Percentiles rank a stretch among this genome's conserved stretches.
Evolutionary conservation across 1,284 basidiomycete species (phyloP).

Genomic region (Porodaedalea pini): DNA sequence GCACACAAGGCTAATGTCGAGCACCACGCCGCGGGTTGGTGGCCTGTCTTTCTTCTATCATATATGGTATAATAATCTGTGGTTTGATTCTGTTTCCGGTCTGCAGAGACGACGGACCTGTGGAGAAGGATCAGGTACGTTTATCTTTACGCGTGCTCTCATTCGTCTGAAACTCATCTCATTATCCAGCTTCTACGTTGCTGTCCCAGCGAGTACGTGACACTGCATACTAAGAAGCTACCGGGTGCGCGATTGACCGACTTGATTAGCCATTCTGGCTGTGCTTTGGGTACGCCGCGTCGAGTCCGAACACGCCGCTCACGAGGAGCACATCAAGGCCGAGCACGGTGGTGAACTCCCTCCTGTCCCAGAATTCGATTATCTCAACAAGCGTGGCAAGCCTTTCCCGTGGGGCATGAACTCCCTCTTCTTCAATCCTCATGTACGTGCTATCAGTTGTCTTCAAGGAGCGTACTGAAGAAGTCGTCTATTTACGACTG

Average conservation of each 20-base stretch:
- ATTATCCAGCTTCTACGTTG: constrained; percentile 62
- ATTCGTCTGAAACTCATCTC: constrained; percentile 7
- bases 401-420: constrained; percentile 83
- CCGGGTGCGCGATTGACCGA: constrained; percentile 8
- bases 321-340: constrained; percentile 66
- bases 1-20: constrained; percentile 55
- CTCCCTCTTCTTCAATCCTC: constrained; percentile 75
- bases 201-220: constrained; percentile 65
- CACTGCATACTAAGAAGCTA: background rate
- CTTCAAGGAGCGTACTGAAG: background rate
- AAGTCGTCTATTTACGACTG: background rate
- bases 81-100: constrained; percentile 13
- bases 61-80: constrained; percentile 15
- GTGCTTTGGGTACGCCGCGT: constrained; percentile 72
- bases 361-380: constrained; percentile 67
- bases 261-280: constrained; percentile 54
- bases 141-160: background rate
- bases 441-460: constrained; percentile 42
- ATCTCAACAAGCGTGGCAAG: constrained; percentile 71
- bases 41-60: constrained; percentile 16
- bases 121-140: constrained; percentile 82
- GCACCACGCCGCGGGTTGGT: constrained; percentile 66
- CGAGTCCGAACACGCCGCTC: constrained; percentile 71
- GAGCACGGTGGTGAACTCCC: constrained; percentile 77
- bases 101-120: constrained; percentile 67